phyloP scores from a whole-genome alignment of 208 protist species.

The Acanthamoeba healyi region DNA sequence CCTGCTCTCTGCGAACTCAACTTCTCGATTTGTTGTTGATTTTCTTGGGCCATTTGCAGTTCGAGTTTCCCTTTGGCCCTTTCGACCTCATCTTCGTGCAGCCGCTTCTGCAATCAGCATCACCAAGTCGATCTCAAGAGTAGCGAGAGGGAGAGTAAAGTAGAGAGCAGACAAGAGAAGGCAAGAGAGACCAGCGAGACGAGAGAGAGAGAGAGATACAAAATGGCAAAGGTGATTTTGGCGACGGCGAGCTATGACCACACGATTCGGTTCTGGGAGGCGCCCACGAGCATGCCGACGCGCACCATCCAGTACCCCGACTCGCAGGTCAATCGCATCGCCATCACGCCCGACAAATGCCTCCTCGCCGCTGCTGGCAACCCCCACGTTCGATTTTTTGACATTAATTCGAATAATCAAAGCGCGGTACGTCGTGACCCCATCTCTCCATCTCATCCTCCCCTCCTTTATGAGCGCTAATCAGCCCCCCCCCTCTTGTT shows the following conservation, averaged over 20 bases:
- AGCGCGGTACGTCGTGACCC: constrained; percentile 79
- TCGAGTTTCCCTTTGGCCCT: neutral
- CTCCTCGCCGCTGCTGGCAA: constrained; percentile 91
- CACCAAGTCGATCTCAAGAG: too few relatives aligned
- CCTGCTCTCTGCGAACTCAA: too few relatives aligned
- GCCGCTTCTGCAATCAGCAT: too few relatives aligned
- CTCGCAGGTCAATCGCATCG: constrained; percentile 92
- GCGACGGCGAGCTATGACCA: constrained; percentile 93
- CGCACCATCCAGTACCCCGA: constrained; percentile 90
- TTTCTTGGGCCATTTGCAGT: neutral
- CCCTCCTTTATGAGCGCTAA: neutral
- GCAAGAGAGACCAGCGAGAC: too few relatives aligned
- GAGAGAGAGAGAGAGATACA: too few relatives aligned
- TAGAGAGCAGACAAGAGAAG: too few relatives aligned
- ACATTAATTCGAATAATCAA: constrained; percentile 85
- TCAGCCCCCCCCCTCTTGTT: neutral
- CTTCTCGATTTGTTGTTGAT: neutral
- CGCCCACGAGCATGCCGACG: constrained; percentile 89
- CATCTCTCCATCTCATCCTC: neutral
- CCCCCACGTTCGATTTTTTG: constrained; percentile 89
- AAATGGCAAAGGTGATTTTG: constrained; percentile 77
- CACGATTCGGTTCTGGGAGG: constrained; percentile 94
- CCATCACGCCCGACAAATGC: constrained; percentile 91
- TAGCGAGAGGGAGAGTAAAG: too few relatives aligned
- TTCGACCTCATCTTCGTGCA: too few relatives aligned